Evolutionary conservation across 805 yeast genomes (phyloP).

Genomic region (Zygosaccharomyces lentus): DNA sequence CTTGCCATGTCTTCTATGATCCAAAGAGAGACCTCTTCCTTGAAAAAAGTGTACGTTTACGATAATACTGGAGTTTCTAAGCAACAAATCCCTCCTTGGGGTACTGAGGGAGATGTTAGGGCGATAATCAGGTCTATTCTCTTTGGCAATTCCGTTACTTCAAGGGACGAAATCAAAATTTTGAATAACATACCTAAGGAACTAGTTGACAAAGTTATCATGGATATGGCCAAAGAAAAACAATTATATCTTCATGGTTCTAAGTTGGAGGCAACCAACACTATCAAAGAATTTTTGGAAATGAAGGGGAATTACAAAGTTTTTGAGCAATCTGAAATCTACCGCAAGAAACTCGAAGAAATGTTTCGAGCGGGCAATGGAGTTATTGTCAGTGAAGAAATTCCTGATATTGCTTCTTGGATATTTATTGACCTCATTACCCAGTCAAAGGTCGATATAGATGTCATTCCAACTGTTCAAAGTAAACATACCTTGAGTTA

Average conservation of each 20-base stretch:
- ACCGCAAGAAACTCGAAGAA: slow-evolving; percentile 42
- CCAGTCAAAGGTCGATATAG: slow-evolving; percentile 38
- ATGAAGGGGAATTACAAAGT: slow-evolving; percentile 34
- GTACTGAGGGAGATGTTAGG: slow-evolving; percentile 27
- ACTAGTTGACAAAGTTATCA: slow-evolving; percentile 41
- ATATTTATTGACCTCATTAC: slow-evolving; percentile 54
- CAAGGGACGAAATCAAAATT: slow-evolving; percentile 29
- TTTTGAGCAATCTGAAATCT: slow-evolving; percentile 44
- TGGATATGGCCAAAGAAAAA: slow-evolving; percentile 45
- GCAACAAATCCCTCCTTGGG: background rate
- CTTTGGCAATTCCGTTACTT: slow-evolving; percentile 27
- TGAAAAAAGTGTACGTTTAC: slow-evolving; percentile 31
- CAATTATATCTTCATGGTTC: slow-evolving; percentile 51
- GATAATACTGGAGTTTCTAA: slow-evolving; percentile 12
- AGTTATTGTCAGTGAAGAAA: slow-evolving; percentile 46
- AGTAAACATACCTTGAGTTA: slow-evolving; percentile 54
- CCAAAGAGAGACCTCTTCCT: slow-evolving; percentile 57
- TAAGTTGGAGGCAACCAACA: slow-evolving; percentile 30
- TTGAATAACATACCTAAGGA: slow-evolving; percentile 47
- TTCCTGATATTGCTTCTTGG: slow-evolving; percentile 60
- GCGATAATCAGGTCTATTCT: slow-evolving; percentile 36
- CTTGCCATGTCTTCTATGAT: slow-evolving; percentile 61
- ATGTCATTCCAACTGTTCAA: slow-evolving; percentile 53
- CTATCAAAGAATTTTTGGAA: slow-evolving; percentile 24
- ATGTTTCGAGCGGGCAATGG: slow-evolving; percentile 49